Base-by-base conservation (phyloP, 306 rosid genomes). In the Carpinus fangiana region DNA sequence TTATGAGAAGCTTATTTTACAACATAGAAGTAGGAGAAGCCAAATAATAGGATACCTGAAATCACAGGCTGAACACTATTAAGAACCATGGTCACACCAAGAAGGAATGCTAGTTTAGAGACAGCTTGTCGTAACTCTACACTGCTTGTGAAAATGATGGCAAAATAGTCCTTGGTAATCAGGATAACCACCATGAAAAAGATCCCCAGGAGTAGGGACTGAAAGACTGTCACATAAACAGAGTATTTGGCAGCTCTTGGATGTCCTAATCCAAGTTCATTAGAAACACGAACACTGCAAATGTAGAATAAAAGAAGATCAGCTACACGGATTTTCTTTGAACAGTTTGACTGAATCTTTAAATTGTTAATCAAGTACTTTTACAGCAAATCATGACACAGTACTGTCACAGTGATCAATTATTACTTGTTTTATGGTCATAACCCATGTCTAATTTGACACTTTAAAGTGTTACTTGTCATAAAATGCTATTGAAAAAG, bases 21-120 rank as follows among this genome's bases (percentile, higher is more conserved):
- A 38, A 7, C 41, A 12, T 4, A 26, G 60, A 71, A 55, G 16
- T 8, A n/a, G 57, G 45, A 6, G 55, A 53, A 21, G 34, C 8
- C 55, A 13, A 9, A 10, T 46, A 48, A 17, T 48, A 45, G 48
- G 47, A 11, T 79, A 88, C 98, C 99, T 34, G 98, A 93, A 82
- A 93, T 87, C 61, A 93, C 99, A 0, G 98, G 98, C 46, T 93
- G 98, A 78, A 93, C 91, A 68, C 97, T 91, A 75, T 93, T 93
- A 20, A 95, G 90, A 85, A 95, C 43, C 91, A 95, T 88, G 9
- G 96, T 91, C 51, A 89, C 68, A 4, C 93, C 90, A n/a, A 95
- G 97, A 70, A 93, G 90, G 51, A 31, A 53, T 73, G 93, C 97
- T 16, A 95, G 86, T 13, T 75, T 53, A 43, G 97, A 13, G 18